phyloP scores from a whole-genome alignment of 2,329 filamentous ascomycete genomes.

The Arthrobotrys musiformis region DNA sequence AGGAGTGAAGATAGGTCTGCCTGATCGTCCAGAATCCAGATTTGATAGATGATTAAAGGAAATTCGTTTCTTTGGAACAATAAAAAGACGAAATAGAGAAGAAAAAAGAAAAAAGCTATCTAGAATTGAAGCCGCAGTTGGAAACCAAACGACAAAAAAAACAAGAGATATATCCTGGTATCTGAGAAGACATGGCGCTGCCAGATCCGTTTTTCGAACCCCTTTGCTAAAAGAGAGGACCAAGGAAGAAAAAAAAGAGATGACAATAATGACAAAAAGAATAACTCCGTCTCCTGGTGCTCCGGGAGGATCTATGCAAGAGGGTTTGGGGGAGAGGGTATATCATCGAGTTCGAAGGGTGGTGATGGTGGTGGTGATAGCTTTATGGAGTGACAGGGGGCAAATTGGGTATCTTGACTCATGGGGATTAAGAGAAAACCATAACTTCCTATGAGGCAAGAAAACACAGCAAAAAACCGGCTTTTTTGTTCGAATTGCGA shows the following conservation, averaged over 20 bases:
- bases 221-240: slow-evolving; percentile 20
- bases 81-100: neutral
- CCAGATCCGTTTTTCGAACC: slow-evolving; percentile 43
- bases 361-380: neutral
- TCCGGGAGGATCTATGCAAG: slow-evolving; percentile 54
- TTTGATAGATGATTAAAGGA: slow-evolving; percentile 42
- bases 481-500: slow-evolving; percentile 22
- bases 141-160: slow-evolving; percentile 11
- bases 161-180: slow-evolving; percentile 49
- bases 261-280: slow-evolving; percentile 14
- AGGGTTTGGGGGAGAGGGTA: slow-evolving; percentile 31
- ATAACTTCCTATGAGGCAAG: slow-evolving; percentile 3
- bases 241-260: slow-evolving; percentile 20
- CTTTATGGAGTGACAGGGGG: neutral
- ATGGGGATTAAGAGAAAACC: slow-evolving; percentile 22
- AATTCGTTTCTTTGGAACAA: slow-evolving; percentile 38
- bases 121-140: slow-evolving; percentile 33
- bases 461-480: slow-evolving; percentile 24
- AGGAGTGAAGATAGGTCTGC: slow-evolving; percentile 24
- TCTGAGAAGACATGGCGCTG: slow-evolving; percentile 50
- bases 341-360: slow-evolving; percentile 32
- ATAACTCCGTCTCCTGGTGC: slow-evolving; percentile 50
- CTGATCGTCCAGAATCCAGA: neutral
- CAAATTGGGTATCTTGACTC: slow-evolving; percentile 33
- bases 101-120: slow-evolving; percentile 19